These are phyloP conservation scores for Xylaria hypoxylon DNA, from an alignment of 2,329 filamentous ascomycete genomes.

Conservation along the genomic window DNA sequence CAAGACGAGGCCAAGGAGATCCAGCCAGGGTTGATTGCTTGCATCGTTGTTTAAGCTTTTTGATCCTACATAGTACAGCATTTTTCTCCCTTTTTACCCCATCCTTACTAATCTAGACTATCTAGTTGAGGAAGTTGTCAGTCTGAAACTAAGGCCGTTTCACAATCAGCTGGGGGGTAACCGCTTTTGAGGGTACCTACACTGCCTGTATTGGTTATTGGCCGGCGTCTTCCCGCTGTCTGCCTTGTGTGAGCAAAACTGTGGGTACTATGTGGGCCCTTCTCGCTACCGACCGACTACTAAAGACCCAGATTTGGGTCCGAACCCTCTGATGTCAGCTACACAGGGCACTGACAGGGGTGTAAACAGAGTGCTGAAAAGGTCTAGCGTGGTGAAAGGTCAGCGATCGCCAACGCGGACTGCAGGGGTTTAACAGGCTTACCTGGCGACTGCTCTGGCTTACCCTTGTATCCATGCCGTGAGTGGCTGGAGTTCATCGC, in stretches of 20 bases:
- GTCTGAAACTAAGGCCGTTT: constrained; percentile 39
- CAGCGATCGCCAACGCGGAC: constrained; percentile 26
- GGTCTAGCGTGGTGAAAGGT: constrained; percentile 8
- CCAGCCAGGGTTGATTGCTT: background rate
- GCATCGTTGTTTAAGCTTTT: constrained; percentile 3
- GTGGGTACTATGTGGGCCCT: too few relatives aligned
- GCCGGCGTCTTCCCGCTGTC: background rate
- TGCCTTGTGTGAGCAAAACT: background rate
- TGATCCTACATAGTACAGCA: too few relatives aligned
- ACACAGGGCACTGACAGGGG: constrained; percentile 14
- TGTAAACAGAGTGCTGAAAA: background rate
- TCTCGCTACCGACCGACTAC: background rate
- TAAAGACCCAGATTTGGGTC: background rate
- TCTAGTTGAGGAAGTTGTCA: background rate
- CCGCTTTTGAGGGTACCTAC: background rate
- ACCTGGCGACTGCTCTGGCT: too few relatives aligned
- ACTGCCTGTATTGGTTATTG: background rate
- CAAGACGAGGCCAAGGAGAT: too few relatives aligned
- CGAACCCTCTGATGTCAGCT: constrained; percentile 33
- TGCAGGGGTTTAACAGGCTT: constrained; percentile 25
- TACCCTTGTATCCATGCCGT: constrained; percentile 39
- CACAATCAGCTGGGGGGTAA: constrained; percentile 23
- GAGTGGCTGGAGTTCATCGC: constrained; percentile 41
- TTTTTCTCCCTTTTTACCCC: background rate
- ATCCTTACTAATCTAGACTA: constrained; percentile 12